These are phyloP conservation scores for Fragaria iinumae DNA, from an alignment of 306 rosid genomes.

Conservation along the genomic window DNA sequence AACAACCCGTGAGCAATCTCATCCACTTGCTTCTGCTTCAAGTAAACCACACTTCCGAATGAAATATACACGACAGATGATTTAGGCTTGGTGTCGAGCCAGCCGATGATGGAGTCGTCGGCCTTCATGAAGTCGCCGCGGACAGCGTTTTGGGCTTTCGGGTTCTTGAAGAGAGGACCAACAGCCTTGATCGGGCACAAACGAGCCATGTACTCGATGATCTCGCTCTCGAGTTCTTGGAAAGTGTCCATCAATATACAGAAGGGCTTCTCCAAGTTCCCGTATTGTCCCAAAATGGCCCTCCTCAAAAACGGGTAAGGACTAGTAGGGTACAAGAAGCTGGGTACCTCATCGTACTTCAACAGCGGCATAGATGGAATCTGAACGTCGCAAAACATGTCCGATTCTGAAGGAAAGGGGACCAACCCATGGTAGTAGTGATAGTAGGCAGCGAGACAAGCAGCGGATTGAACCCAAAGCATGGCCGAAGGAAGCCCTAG, in stretches of 20 bases:
- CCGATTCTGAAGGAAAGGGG: slow-evolving; percentile 45
- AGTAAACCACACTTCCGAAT: slow-evolving; percentile 54
- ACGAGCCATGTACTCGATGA: slow-evolving; percentile 30
- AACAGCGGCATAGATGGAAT: slow-evolving; percentile 36
- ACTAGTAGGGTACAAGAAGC: slow-evolving; percentile 48
- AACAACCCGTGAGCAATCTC: slow-evolving; percentile 65
- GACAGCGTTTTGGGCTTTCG: slow-evolving; percentile 15
- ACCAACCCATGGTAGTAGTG: slow-evolving; percentile 42
- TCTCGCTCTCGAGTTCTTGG: slow-evolving; percentile 51
- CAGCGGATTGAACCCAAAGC: slow-evolving; percentile 65
- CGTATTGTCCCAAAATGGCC: slow-evolving; percentile 43
- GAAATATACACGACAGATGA: slow-evolving; percentile 62
- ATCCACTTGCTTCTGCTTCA: slow-evolving; percentile 50
- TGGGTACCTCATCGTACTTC: slow-evolving; percentile 56
- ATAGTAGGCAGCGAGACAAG: slow-evolving; percentile 56
- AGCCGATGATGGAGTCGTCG: slow-evolving; percentile 51
- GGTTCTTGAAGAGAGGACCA: slow-evolving; percentile 62
- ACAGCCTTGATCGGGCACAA: slow-evolving; percentile 27
- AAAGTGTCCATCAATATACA: slow-evolving; percentile 58
- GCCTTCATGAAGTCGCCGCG: slow-evolving; percentile 50
- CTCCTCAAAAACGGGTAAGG: slow-evolving; percentile 26
- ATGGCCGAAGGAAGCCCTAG: slow-evolving; percentile 44
- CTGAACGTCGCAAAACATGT: slow-evolving; percentile 44
- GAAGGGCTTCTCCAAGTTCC: slow-evolving; percentile 37
- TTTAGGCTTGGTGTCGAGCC: slow-evolving; percentile 47